A percentile compares a stretch with the other conserved stretches of the same genome.
Evolutionary conservation across 164 flowering plant genomes (phyloP).

Genomic region (Buxus sempervirens): DNA sequence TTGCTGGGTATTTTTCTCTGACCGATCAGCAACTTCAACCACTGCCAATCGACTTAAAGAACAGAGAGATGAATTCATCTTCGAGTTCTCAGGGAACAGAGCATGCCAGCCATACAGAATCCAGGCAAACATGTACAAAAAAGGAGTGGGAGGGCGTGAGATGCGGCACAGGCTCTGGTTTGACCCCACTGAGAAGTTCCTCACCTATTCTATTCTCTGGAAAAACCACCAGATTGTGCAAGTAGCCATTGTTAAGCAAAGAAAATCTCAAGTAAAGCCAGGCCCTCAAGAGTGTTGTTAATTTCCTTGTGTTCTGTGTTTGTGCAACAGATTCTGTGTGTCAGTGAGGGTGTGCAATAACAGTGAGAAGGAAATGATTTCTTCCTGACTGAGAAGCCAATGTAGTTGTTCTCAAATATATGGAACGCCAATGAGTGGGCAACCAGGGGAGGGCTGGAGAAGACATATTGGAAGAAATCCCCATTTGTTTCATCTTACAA

Average conservation of each 20-base stretch:
- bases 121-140: constrained; percentile 83
- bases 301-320: not conserved
- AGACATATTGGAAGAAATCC: constrained; percentile 86
- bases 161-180: constrained; percentile 92
- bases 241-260: constrained; percentile 23
- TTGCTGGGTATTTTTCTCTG: too few species aligned
- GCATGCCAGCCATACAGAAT: constrained; percentile 72
- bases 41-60: too few species aligned
- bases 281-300: not conserved
- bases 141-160: constrained; percentile 74
- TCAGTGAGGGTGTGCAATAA: constrained; percentile 80
- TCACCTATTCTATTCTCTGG: constrained; percentile 76
- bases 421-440: constrained; percentile 99
- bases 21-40: too few species aligned
- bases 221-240: constrained; percentile 66
- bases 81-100: constrained; percentile 92
- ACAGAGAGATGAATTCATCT: constrained; percentile 85
- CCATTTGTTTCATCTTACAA: constrained; percentile 87
- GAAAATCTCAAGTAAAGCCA: too few species aligned
- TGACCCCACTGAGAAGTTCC: constrained; percentile 80
- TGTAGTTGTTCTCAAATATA: constrained; percentile 91
- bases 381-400: constrained; percentile 91
- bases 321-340: constrained; percentile 62
- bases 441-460: constrained; percentile 94
- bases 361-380: constrained; percentile 57